Base-by-base conservation (phyloP, 2,329 filamentous ascomycete species). In the Microsporum canis region DNA sequence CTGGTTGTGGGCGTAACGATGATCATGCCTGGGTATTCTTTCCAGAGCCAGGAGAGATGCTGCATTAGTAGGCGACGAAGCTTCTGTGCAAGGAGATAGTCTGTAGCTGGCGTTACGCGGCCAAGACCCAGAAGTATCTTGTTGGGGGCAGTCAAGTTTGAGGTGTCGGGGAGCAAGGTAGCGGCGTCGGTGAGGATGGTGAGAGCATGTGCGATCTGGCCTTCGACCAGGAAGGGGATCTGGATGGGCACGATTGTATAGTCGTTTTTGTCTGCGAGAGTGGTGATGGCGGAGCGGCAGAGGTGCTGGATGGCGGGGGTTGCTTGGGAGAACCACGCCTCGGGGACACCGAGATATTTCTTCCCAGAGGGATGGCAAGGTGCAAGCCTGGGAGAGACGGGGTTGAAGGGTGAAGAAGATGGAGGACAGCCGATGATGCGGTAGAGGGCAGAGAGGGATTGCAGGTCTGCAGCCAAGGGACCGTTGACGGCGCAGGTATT, bases 361-460 rank as follows among this genome's bases (percentile, higher is more conserved):
- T 78, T 47, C 79, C 2, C 68, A 65, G 23, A 58, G 36, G n/a
- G 60, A 38, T 23, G 6, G 39, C 79, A 76, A n/a, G 75, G 65
- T 2, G 61, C 64, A 17, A 62, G 14, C 74, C 74, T 33, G 81
- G 76, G 51, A 31, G 65, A 59, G n/a, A 63, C 60, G 10, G 64
- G 29, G 2, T 60, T 60, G 57, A 91, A 91, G 14, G 79, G 75
- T 14, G 79, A 73, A 34, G 77, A 72, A 0, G 85, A 81, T 70
- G 92, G 80, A 0, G 88, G 86, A 63, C 84, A 81, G 2, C 86
- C 80, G 78, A 91, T 87, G 65, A 87, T 71, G 58, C 86, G 84
- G 75, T 91, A 95, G n/a, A 86, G 85, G 59, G 88, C 78, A 65
- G 85, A 84, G 5, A 95, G 80, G 68, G 92, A 89, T 12, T 82